phyloP scores from a whole-genome alignment of 1,284 basidiomycete species.

The Papiliotrema flavescens region DNA sequence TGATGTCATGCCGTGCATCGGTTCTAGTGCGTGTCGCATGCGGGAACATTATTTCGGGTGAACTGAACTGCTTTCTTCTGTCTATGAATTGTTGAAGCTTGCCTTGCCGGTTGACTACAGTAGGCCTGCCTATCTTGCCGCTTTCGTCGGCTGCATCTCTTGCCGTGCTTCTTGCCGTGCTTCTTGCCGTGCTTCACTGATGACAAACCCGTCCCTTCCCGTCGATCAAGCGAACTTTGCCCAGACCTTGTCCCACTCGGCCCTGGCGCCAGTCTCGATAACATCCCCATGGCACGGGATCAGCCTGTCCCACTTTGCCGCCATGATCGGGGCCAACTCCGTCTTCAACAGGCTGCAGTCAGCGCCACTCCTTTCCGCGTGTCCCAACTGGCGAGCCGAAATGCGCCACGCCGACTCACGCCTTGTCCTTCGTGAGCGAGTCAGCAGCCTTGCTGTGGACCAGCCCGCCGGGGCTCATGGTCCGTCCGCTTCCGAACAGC shows the following conservation, averaged over 20 bases:
- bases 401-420: constrained; percentile 50
- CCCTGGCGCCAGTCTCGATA: constrained; percentile 69
- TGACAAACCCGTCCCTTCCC: constrained; percentile 2
- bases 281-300: constrained; percentile 90
- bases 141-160: too few species aligned
- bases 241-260: constrained; percentile 59
- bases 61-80: too few species aligned
- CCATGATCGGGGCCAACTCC: constrained; percentile 36
- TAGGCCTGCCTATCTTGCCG: neutral
- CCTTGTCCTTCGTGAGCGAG: constrained; percentile 58
- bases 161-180: too few species aligned
- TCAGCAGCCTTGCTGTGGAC: constrained; percentile 59
- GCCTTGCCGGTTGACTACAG: neutral
- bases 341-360: constrained; percentile 23
- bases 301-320: constrained; percentile 73
- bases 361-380: too few species aligned
- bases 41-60: too few species aligned
- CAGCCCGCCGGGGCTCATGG: constrained; percentile 59
- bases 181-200: too few species aligned
- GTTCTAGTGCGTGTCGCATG: too few species aligned
- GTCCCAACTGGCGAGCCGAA: neutral
- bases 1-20: too few species aligned
- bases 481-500: constrained; percentile 25
- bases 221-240: constrained; percentile 24
- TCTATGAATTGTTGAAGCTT: too few species aligned